Base-by-base conservation (phyloP, 1,139 yeast species). In the Kurtzmaniella natalensis region DNA sequence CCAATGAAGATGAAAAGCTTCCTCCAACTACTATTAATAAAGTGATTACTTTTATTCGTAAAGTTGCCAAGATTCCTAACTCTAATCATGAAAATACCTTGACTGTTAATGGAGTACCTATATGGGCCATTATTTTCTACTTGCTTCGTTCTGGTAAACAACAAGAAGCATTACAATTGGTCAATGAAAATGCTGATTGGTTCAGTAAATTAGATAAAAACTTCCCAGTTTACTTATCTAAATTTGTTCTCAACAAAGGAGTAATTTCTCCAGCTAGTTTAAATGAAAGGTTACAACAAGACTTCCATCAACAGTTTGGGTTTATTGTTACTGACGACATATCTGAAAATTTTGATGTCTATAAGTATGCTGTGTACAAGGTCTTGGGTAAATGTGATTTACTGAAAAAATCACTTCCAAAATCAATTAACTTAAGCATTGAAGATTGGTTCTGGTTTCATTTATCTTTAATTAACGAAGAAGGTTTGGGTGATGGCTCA, bases 391-490 rank as follows among this genome's bases (percentile, higher is more conserved):
- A 94, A 55, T 88, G 97, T 57, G 96, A 88, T 46, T 64, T 84
- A 42, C 67, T 80, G 7, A 77, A 81, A 48, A 86, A 85, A 51
- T 71, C 78, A n/a, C 71, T 89, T 35, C 94, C 96, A 3, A 66
- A 72, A 18, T 53, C 64, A 1, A 81, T 92, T 32, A 79, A 89
- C 29, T 61, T 80, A 30, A 85, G 94, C 40, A 76, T 89, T 34
- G 98, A 92, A 56, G 98, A 92, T 59, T 92, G 98, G 98, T 59
- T 89, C 36, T 92, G 98, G 99, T 76, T 85, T 53, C 96, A 92
- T 58, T 70, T 92, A 37, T 74, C 81, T 51, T 68, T 89, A 21
- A 76, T 84, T 13, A 77, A 81, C 39, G 94, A 84, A 47, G 69
- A 64, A 33, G 58, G 57, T 26, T 53, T 51, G 30, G 37, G n/a